phyloP scores from a whole-genome alignment of 345 rosid genomes.

The Odontarrhena argentea region DNA sequence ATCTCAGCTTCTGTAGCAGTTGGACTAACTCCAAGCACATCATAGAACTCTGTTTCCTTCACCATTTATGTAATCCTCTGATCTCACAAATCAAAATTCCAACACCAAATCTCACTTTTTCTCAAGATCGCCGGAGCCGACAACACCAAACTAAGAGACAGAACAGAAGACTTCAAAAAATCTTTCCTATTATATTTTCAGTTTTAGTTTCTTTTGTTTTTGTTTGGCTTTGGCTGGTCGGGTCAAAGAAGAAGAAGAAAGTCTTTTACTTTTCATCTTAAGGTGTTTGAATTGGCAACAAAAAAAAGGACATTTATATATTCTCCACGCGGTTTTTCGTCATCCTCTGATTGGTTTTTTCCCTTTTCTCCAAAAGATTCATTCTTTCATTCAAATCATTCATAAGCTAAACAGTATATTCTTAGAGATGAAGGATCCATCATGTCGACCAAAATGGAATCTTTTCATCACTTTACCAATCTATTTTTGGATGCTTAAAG shows the following conservation, averaged over 20 bases:
- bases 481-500: too few species aligned
- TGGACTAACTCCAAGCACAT: slow-evolving; percentile 90
- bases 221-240: slow-evolving; percentile 22
- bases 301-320: slow-evolving; percentile 11
- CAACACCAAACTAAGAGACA: neutral
- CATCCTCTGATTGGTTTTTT: slow-evolving; percentile 30
- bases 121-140: slow-evolving; percentile 24
- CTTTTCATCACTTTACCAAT: too few species aligned
- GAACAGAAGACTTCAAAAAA: slow-evolving; percentile 20
- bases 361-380: neutral
- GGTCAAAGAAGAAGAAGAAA: slow-evolving; percentile 34
- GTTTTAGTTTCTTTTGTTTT: neutral
- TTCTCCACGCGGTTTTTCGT: slow-evolving; percentile 41
- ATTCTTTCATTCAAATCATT: neutral
- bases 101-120: neutral
- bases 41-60: slow-evolving; percentile 91
- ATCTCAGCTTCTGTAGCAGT: slow-evolving; percentile 91
- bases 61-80: slow-evolving; percentile 59
- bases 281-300: slow-evolving; percentile 9
- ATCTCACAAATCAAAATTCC: slow-evolving; percentile 11
- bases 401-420: neutral
- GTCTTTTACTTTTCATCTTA: slow-evolving; percentile 25
- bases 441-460: slow-evolving; percentile 10
- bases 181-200: neutral
- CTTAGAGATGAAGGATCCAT: slow-evolving; percentile 16